Conservation (phyloP, 2,329 filamentous ascomycete species). For the Pseudogymnoascus pannorum region DNA sequence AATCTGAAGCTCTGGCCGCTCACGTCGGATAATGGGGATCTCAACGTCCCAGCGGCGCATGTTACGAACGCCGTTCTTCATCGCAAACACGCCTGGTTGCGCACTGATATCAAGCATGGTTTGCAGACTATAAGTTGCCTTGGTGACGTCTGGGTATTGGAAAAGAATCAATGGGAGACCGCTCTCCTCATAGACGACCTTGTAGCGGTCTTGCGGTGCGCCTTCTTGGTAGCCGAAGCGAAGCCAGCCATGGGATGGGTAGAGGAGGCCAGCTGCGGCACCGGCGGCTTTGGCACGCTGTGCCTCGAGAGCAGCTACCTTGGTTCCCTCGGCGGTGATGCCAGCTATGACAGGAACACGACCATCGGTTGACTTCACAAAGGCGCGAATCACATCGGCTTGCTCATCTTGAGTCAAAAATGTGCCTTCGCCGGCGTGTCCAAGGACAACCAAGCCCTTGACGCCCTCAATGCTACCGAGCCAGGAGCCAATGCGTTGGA, state of each 20-base stretch:
- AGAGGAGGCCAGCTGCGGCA: conserved; percentile 43
- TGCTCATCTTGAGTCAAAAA: conserved; percentile 45
- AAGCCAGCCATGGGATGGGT: conserved; percentile 47
- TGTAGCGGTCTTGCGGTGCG: conserved; percentile 45
- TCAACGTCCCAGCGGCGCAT: conserved; percentile 51
- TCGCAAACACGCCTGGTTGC: conserved; percentile 45
- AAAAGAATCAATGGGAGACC: conserved; percentile 45
- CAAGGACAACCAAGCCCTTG: conserved; percentile 46
- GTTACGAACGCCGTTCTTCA: conserved; percentile 51
- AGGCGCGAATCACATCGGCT: conserved; percentile 42
- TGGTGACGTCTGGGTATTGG: conserved; percentile 47
- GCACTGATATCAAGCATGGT: conserved; percentile 47
- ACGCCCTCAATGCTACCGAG: conserved; percentile 44
- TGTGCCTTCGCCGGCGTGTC: conserved; percentile 47
- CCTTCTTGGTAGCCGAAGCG: conserved; percentile 48
- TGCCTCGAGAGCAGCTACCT: conserved; percentile 44
- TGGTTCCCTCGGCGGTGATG: conserved; percentile 46
- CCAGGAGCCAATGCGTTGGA: conserved; percentile 46
- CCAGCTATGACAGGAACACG: conserved; percentile 45
- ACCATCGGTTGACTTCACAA: conserved; percentile 44
- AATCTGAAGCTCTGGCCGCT: conserved; percentile 43
- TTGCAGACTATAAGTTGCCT: conserved; percentile 44
- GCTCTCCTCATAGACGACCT: conserved; percentile 41
- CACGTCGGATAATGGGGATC: conserved; percentile 43
- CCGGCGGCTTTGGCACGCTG: conserved; percentile 44